Base-by-base conservation (phyloP, 768 basidiomycete genomes). In the Russula emetica region DNA sequence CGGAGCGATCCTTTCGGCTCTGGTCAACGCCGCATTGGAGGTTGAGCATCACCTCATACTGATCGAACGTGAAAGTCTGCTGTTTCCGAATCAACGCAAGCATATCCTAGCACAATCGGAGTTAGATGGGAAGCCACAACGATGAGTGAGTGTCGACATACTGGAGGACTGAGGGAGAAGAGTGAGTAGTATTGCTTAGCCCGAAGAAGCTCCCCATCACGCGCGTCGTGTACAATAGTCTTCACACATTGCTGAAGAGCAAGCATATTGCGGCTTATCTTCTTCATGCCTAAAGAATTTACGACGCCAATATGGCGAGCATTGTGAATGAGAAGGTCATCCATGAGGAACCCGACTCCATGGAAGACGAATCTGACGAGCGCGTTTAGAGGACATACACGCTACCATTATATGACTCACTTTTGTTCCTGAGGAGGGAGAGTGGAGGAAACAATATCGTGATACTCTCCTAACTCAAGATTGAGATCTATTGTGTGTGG, bases 211-310 rank as follows among this genome's bases (percentile, higher is more conserved):
- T 88, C 85, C 8, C 84, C 82, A 61, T 83, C 81, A 62, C 80
- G 78, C 44, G 77, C 76, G 55, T 85, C 83, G 56, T 83, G 80
- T 5, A 82, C 82, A 57, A 93, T 82, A 9, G 87, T 86, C 72
- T 90, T 91, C 70, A 95, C 82, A 69, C 90, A 87, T 72, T 98
- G 96, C 71, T 96, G 94, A 42, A 98, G 80, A 22, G 96, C 91
- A 38, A 94, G 80, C 54, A 96, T 88, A 74, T 96, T 95, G 32
- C 93, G 85, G 71, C 85, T 75, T 68, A 98, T 88, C 76, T 96
- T 97, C 71, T 85, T 83, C 67, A 95, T 83, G 2, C 96, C 96
- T 62, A 84, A 84, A 0, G 77, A 72, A 69, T 91, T 97, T 11
- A 85, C 85, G 40, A 80, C 70, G 20, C 82, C 84, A 61, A 98